Conservation (phyloP, 2,329 filamentous ascomycete species). For the Fusarium longipes region DNA sequence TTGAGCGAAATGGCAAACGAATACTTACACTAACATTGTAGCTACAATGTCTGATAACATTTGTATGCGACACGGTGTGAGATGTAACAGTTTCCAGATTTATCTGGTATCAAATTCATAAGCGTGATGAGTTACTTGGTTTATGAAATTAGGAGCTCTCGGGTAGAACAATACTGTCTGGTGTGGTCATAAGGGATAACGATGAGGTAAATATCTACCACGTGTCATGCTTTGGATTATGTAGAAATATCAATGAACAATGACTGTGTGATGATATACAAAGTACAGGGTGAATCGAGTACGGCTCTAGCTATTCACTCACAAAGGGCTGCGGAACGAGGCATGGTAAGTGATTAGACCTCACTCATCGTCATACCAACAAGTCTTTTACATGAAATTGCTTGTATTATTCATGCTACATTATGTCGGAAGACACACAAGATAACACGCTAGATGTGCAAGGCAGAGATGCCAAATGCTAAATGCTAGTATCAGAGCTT, state of each 20-base stretch:
- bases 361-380: not conserved
- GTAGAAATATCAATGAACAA: not conserved
- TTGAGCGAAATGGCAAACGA: not conserved
- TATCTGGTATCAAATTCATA: not conserved
- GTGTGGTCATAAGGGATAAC: not conserved
- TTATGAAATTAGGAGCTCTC: not conserved
- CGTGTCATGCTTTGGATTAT: not conserved
- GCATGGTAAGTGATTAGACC: not conserved
- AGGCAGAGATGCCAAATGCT: constrained; percentile 1
- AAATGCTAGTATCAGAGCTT: constrained; percentile 64
- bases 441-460: not conserved
- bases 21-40: not conserved
- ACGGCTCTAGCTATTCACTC: not conserved
- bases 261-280: not conserved
- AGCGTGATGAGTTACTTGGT: not conserved
- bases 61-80: not conserved
- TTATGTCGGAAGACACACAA: not conserved
- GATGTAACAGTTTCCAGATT: not conserved
- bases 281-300: not conserved
- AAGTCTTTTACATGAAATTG: not conserved
- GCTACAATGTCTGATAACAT: not conserved
- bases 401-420: not conserved
- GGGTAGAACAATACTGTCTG: not conserved
- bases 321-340: not conserved
- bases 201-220: not conserved